These are phyloP conservation scores for Magnolia sinica DNA, from an alignment of 164 flowering plant genomes.

Conservation along the genomic window DNA sequence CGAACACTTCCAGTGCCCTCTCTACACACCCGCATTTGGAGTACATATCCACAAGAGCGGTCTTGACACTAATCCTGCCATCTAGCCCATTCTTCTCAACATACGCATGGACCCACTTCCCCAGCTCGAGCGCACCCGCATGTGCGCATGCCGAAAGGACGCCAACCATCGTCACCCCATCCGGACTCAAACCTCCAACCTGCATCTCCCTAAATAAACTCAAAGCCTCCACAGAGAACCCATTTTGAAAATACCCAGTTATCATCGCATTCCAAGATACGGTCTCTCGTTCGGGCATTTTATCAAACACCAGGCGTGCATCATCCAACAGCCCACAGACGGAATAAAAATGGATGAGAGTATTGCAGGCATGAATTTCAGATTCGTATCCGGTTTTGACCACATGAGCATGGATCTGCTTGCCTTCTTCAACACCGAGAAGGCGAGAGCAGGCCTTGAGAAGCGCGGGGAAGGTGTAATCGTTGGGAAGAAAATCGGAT, in stretches of 20 bases:
- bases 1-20: slow-evolving; percentile 17
- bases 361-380: slow-evolving; percentile 35
- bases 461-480: slow-evolving; percentile 17
- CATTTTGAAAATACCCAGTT: slow-evolving; percentile 42
- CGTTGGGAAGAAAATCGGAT: slow-evolving; percentile 12
- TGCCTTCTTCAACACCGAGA: slow-evolving; percentile 12
- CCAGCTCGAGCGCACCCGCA: slow-evolving; percentile 16
- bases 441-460: slow-evolving; percentile 20
- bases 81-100: slow-evolving; percentile 9
- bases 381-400: slow-evolving; percentile 13
- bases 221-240: slow-evolving; percentile 15
- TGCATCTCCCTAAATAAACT: slow-evolving; percentile 16
- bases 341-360: slow-evolving; percentile 51
- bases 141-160: slow-evolving; percentile 52
- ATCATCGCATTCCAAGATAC: slow-evolving; percentile 38
- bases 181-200: slow-evolving; percentile 33
- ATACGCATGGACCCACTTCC: slow-evolving; percentile 21
- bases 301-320: slow-evolving; percentile 16
- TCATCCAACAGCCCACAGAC: slow-evolving; percentile 16
- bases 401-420: slow-evolving; percentile 18
- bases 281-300: slow-evolving; percentile 19
- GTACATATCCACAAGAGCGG: slow-evolving; percentile 19
- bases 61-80: slow-evolving; percentile 9
- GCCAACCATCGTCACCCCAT: slow-evolving; percentile 50
- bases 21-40: slow-evolving; percentile 15